phyloP scores from a whole-genome alignment of 345 rosid species.

The Lenwebbia sp. region DNA sequence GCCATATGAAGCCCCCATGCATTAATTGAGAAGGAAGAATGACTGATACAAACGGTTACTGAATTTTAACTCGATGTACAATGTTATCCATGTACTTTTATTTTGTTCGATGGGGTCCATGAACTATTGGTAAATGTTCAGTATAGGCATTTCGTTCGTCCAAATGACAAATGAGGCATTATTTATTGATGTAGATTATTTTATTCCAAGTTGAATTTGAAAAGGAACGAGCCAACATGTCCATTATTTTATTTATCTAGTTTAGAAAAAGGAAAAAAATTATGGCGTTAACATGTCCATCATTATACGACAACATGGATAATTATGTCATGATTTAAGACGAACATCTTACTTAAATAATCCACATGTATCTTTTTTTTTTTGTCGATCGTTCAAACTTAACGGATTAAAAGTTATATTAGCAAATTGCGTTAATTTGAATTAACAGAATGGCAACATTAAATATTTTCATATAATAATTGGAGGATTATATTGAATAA shows the following conservation, averaged over 20 bases:
- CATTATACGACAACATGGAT: accelerated
- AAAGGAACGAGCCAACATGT: neutral
- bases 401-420: neutral
- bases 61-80: neutral
- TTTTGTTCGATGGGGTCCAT: neutral
- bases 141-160: neutral
- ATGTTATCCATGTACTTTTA: neutral
- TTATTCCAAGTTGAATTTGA: neutral
- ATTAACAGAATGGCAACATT: neutral
- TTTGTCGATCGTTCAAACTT: neutral
- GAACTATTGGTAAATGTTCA: neutral
- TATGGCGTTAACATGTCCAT: neutral
- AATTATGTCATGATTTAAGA: neutral
- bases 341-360: neutral
- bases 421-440: neutral
- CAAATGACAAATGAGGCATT: accelerated
- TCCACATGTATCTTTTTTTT: neutral
- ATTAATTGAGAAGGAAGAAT: neutral
- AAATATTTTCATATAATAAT: neutral
- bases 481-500: neutral
- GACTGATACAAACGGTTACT: neutral
- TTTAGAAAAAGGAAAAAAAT: neutral
- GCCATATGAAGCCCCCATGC: neutral
- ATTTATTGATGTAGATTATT: neutral
- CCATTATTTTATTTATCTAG: neutral